Base-by-base conservation (phyloP, 805 yeast species). In the Hanseniaspora mollemarum region DNA sequence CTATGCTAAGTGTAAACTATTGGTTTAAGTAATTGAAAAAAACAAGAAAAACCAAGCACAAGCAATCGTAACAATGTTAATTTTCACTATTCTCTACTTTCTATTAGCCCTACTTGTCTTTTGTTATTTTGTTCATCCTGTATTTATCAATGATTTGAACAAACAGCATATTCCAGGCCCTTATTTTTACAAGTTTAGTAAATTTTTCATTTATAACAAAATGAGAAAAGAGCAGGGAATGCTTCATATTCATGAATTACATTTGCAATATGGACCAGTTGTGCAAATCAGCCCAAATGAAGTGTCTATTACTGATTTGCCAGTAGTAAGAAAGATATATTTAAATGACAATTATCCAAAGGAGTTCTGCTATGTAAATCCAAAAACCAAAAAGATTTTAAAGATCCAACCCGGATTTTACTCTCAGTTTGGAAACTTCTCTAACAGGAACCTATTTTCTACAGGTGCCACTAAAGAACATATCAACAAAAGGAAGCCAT, bases 101-200 rank as follows among this genome's bases (percentile, higher is more conserved):
- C 25, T 32, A 4, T 16, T 22, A 8, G 15, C 16, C 8, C 15
- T 48, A 19, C 12, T 56, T 21, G 3, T 58, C 2, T 73, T 71
- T 58, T 50, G 61, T 28, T 58, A 70, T 36, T 36, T 72, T 3
- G 41, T 77, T 1, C 68, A 70, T 51, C 82, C 82, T 2, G 63
- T 77, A 26, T 63, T 59, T 38, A 50, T 75, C 3, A 75, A 75
- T 28, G 80, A 82, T 7, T 58, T 80, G 6, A 54, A 44, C 15
- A 36, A 18, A 24, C 60, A 72, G 28, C 52, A 62, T 16, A 58
- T 80, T 3, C 86, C 85, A 0, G 86, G 85, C 0, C 86, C 86
- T 0, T 66, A 64, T 44, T 54, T 72, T 12, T 71, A 77, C 57
- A 68, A 80, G 24, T 54, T 78, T 15, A 62, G 80, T 1, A 59